Evolutionary conservation across 495 filamentous ascomycete genomes (phyloP).

Genomic region (Neurospora hispaniola): DNA sequence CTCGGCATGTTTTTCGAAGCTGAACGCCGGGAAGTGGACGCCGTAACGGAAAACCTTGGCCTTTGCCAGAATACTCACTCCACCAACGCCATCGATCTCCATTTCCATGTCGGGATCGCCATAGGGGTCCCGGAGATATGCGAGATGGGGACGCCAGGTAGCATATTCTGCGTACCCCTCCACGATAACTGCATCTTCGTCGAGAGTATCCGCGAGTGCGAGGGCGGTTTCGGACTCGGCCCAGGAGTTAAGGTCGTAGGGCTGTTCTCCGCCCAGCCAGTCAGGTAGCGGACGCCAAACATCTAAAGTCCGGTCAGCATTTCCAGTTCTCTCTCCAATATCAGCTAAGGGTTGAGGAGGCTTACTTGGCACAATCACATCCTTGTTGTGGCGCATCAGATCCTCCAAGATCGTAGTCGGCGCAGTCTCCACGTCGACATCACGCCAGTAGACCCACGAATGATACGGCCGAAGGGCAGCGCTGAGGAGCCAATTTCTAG

Average conservation of each 20-base stretch:
- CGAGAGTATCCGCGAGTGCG: constrained; percentile 84
- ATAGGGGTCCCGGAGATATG: constrained; percentile 93
- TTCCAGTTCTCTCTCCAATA: not conserved
- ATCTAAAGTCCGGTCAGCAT: constrained; percentile 43
- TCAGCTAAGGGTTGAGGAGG: constrained; percentile 14
- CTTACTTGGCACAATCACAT: constrained; percentile 97
- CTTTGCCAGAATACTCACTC: constrained; percentile 95
- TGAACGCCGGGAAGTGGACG: constrained; percentile 97
- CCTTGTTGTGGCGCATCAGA: constrained; percentile 97
- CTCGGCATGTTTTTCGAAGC: constrained; percentile 97
- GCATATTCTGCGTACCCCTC: constrained; percentile 99
- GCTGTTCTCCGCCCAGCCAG: constrained; percentile 98
- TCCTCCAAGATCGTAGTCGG: constrained; percentile 95
- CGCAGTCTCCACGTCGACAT: constrained; percentile 96
- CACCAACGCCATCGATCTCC: constrained; percentile 97
- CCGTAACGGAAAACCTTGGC: constrained; percentile 88
- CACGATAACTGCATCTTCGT: constrained; percentile 98
- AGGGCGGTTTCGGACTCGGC: constrained; percentile 97
- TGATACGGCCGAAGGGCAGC: constrained; percentile 90
- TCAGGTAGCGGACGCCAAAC: constrained; percentile 98
- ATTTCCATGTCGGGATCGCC: constrained; percentile 99
- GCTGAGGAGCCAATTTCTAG: constrained; percentile 92
- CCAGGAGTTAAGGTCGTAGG: constrained; percentile 98
- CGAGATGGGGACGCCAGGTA: constrained; percentile 95
- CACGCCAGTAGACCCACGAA: constrained; percentile 99